Evolutionary conservation across 768 basidiomycete genomes (phyloP).

Genomic region (Calocera viscosa): DNA sequence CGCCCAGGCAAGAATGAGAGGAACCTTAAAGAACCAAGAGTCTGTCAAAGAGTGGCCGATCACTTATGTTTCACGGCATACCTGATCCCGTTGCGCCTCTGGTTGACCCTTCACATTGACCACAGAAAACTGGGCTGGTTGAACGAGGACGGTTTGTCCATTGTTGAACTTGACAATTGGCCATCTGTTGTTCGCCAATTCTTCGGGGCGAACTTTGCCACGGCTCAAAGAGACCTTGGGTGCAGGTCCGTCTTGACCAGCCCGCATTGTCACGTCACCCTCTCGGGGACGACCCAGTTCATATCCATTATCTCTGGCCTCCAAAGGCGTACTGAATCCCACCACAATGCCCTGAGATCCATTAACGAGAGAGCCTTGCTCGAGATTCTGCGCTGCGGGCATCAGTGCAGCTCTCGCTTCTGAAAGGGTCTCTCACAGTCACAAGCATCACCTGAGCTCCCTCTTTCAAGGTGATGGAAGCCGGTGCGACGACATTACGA

Average conservation of each 20-base stretch:
- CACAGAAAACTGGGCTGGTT: background rate
- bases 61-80: background rate
- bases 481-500: background rate
- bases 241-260: background rate
- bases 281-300: background rate
- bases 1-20: background rate
- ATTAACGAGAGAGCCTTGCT: background rate
- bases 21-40: background rate
- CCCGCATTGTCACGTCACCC: background rate
- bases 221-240: background rate
- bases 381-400: background rate
- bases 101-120: background rate
- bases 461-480: background rate
- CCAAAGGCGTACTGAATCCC: background rate
- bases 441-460: background rate
- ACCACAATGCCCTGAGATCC: background rate
- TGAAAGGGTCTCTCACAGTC: background rate
- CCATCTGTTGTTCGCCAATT: background rate
- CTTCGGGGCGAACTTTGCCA: background rate
- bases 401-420: background rate
- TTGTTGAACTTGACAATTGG: background rate
- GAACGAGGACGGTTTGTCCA: background rate
- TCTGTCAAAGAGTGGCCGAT: background rate
- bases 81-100: background rate
- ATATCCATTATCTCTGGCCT: background rate